Evolutionary conservation across 495 filamentous ascomycete genomes (phyloP).

Genomic region (Aspergillus bridgeri): DNA sequence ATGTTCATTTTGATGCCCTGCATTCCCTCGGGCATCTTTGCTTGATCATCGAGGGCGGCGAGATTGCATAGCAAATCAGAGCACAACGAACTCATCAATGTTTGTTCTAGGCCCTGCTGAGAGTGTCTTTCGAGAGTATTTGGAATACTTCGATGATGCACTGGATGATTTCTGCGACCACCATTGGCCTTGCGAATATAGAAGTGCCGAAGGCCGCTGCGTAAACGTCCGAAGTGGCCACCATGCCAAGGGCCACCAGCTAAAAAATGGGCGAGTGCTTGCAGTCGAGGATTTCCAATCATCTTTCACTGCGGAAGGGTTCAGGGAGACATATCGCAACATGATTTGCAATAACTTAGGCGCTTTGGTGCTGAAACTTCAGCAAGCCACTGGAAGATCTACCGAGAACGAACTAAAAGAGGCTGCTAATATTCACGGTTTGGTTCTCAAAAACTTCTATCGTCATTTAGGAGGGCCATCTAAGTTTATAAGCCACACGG

Average conservation of each 20-base stretch:
- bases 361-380: neutral
- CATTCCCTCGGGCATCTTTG: too few species aligned
- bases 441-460: conserved; percentile 28
- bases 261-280: neutral
- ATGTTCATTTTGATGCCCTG: too few species aligned
- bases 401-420: too few species aligned
- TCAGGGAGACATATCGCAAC: neutral
- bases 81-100: too few species aligned
- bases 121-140: conserved; percentile 1
- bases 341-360: conserved; percentile 1
- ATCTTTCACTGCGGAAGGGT: neutral
- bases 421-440: too few species aligned
- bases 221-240: conserved; percentile 2
- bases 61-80: too few species aligned
- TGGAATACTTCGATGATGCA: neutral
- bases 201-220: neutral
- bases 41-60: too few species aligned
- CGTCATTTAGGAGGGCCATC: conserved; percentile 3
- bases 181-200: conserved; percentile 3
- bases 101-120: conserved; percentile 3
- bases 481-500: conserved; percentile 26
- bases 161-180: conserved; percentile 4
- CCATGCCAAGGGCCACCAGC: conserved; percentile 1
- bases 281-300: neutral
- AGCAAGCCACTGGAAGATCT: too few species aligned